Percentiles rank a stretch among this genome's conserved stretches.
Conservation (phyloP, 2,329 filamentous ascomycete species). For the Clarireedia sp. region DNA sequence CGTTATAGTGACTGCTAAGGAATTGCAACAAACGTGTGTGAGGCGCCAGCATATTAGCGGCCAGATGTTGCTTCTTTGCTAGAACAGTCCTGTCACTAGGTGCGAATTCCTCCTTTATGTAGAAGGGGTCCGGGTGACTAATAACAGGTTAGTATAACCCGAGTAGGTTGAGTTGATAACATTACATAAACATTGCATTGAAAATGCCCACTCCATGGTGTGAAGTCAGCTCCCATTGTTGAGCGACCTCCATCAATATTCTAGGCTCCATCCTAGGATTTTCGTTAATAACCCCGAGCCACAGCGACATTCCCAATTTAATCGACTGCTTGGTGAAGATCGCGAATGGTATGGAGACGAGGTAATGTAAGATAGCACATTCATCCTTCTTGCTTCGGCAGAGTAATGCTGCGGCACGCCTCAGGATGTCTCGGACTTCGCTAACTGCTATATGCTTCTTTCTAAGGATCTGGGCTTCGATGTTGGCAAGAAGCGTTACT, state of each 20-base stretch:
- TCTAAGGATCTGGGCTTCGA: conserved; percentile 63
- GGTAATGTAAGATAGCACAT: conserved; percentile 71
- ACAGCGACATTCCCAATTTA: conserved; percentile 88
- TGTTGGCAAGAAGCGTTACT: conserved; percentile 59
- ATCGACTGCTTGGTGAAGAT: conserved; percentile 94
- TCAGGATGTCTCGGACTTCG: conserved; percentile 73
- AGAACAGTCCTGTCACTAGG: conserved; percentile 76
- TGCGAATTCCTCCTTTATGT: conserved; percentile 82
- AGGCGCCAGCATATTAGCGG: conserved; percentile 77
- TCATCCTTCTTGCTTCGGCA: conserved; percentile 71
- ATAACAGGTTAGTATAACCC: conserved; percentile 26
- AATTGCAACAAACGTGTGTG: conserved; percentile 83
- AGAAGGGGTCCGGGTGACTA: conserved; percentile 78
- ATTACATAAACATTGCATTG: conserved; percentile 57
- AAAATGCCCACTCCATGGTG: conserved; percentile 75
- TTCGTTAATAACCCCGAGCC: conserved; percentile 95
- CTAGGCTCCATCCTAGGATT: conserved; percentile 82
- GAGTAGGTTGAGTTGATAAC: conserved; percentile 11
- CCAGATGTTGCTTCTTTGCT: conserved; percentile 65
- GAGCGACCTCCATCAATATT: conserved; percentile 76
- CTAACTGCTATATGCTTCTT: conserved; percentile 62
- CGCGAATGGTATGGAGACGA: conserved; percentile 87
- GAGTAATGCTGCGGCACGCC: conserved; percentile 76
- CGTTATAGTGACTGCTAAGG: conserved; percentile 89
- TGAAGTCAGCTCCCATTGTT: conserved; percentile 84